Evolutionary conservation across 2,329 filamentous ascomycete species (phyloP).

Genomic region (Aspergillus hiratsukae): DNA sequence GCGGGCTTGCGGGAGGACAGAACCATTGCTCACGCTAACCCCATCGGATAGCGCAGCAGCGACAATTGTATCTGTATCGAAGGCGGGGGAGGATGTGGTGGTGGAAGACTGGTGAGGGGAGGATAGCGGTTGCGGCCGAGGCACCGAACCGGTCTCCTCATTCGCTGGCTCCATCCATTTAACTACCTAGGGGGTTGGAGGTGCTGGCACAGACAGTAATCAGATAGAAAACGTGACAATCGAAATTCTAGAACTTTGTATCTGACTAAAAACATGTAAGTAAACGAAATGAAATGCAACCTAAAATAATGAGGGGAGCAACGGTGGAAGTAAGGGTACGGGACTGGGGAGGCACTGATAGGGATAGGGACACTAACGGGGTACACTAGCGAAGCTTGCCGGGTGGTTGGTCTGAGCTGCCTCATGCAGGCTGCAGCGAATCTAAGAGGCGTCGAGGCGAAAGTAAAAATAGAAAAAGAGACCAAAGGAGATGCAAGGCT

Average conservation of each 20-base stretch:
- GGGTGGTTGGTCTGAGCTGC: neutral
- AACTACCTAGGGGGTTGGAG: conserved; percentile 19
- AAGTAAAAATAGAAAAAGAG: neutral
- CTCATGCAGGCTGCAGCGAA: neutral
- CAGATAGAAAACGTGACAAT: neutral
- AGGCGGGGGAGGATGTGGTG: conserved; percentile 5
- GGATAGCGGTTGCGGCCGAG: conserved; percentile 24
- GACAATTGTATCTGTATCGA: conserved; percentile 7
- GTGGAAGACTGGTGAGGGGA: conserved; percentile 13
- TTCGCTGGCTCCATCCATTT: conserved; percentile 40
- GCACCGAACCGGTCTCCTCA: conserved; percentile 33
- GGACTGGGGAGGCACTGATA: neutral
- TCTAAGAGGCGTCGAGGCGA: neutral
- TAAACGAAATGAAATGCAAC: conserved; percentile 11
- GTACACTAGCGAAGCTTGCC: neutral
- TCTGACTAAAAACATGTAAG: conserved; percentile 13
- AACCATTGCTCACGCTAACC: conserved; percentile 9
- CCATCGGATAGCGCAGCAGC: conserved; percentile 7
- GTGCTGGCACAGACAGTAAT: conserved; percentile 3
- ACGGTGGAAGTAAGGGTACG: conserved; percentile 3
- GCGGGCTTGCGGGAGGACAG: conserved; percentile 9
- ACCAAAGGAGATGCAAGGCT: neutral
- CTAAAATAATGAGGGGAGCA: conserved; percentile 4
- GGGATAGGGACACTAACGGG: neutral
- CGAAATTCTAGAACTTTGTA: neutral